Conservation (phyloP, 352 stramenopile species). For the Phytophthora pisi region DNA sequence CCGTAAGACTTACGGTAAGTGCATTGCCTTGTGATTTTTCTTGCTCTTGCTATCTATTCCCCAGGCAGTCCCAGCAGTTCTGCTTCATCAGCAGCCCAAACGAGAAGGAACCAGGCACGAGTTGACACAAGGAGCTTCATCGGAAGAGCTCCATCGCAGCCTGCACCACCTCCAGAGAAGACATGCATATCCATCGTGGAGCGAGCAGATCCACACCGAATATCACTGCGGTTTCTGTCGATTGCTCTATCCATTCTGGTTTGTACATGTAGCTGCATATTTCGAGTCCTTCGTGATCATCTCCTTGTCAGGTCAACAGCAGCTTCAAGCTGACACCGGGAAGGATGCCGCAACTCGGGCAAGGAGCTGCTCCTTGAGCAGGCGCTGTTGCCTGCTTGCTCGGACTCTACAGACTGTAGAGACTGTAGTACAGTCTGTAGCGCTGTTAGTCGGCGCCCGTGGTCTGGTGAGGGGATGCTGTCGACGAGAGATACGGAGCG, state of each 20-base stretch:
- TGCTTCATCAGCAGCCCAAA: not conserved
- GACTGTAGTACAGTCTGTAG: not conserved
- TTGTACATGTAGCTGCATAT: not conserved
- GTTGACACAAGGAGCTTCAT: constrained; percentile 13
- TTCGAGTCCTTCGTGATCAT: not conserved
- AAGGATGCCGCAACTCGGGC: not conserved
- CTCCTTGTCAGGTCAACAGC: not conserved
- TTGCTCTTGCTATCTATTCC: constrained; percentile 21
- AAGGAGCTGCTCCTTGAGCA: too few species aligned
- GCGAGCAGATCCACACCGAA: not conserved
- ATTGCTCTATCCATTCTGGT: not conserved
- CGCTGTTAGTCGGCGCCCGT: not conserved
- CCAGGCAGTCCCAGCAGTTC: constrained; percentile 4
- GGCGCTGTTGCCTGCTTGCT: not conserved
- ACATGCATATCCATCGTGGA: not conserved
- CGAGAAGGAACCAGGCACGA: not conserved
- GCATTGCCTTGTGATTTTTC: not conserved
- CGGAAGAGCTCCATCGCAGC: constrained; percentile 23
- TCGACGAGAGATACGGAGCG: constrained; percentile 1
- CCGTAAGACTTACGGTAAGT: constrained; percentile 15
- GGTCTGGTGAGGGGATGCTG: not conserved
- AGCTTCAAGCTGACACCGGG: not conserved
- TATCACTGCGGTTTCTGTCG: not conserved
- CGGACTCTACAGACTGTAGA: not conserved
- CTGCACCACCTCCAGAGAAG: not conserved